phyloP scores from a whole-genome alignment of 2,329 filamentous ascomycete species.

The Diaporthe destruens region DNA sequence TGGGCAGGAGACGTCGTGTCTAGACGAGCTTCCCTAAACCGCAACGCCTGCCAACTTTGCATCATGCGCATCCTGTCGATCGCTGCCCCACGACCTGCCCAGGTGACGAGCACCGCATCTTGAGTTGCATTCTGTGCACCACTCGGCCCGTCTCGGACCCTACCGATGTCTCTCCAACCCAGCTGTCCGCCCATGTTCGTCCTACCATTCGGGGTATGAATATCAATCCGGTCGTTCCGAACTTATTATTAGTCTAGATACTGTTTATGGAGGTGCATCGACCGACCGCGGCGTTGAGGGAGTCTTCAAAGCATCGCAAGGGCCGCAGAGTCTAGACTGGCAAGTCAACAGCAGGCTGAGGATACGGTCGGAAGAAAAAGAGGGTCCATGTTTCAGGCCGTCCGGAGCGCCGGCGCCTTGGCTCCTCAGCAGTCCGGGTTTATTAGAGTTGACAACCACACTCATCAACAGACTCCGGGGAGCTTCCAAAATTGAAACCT shows the following conservation, averaged over 20 bases:
- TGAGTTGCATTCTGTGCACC: constrained; percentile 1
- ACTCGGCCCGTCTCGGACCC: constrained; percentile 29
- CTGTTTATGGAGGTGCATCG: background rate
- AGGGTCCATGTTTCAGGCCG: constrained; percentile 25
- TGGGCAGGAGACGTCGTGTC: background rate
- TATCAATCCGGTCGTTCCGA: background rate
- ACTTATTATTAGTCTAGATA: background rate
- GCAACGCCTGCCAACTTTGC: constrained; percentile 17
- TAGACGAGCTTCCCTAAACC: constrained; percentile 13
- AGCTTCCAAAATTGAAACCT: constrained; percentile 8
- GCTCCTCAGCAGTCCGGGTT: background rate
- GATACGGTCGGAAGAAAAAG: constrained; percentile 9
- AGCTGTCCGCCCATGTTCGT: background rate
- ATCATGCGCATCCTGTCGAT: constrained; percentile 24
- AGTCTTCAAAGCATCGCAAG: background rate
- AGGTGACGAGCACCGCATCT: background rate
- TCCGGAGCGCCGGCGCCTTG: constrained; percentile 22
- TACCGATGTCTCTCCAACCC: constrained; percentile 12
- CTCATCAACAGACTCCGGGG: constrained; percentile 2
- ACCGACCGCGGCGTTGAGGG: background rate
- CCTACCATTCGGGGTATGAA: background rate
- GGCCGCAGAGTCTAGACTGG: background rate
- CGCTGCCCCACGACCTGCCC: constrained; percentile 4
- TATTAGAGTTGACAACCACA: background rate
- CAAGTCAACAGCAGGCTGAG: background rate